phyloP scores from a whole-genome alignment of 306 rosid genomes.

The Purshia tridentata region DNA sequence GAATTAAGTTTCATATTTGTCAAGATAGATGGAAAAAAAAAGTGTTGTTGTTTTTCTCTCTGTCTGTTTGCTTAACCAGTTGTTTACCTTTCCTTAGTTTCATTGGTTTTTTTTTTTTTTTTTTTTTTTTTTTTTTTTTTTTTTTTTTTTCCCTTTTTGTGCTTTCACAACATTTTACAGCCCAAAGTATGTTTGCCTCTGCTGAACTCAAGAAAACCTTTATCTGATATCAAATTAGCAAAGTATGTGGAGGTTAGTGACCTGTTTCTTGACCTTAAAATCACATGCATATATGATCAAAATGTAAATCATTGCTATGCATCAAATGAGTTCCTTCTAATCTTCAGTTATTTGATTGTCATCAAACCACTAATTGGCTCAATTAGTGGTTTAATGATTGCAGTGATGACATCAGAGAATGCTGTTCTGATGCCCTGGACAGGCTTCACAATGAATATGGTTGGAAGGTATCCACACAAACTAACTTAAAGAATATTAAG shows the following conservation, averaged over 20 bases:
- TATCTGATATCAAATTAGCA: constrained; percentile 68
- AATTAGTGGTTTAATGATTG: constrained; percentile 96
- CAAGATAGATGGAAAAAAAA: no score
- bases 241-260: constrained; percentile 67
- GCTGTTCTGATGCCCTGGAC: constrained; percentile 63
- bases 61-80: background rate
- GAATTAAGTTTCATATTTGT: background rate
- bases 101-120: background rate
- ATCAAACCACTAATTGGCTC: constrained; percentile 56
- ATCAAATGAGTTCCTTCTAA: constrained; percentile 12
- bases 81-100: background rate
- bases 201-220: constrained; percentile 52
- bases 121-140: background rate
- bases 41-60: no score
- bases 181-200: constrained; percentile 59
- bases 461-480: constrained; percentile 63
- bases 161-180: constrained; percentile 37
- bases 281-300: background rate
- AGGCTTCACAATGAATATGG: constrained; percentile 64
- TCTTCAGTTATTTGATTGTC: constrained; percentile 18
- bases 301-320: background rate
- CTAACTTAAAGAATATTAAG: background rate
- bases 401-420: constrained; percentile 68
- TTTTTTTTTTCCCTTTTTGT: constrained; percentile 2
- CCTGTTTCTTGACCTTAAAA: background rate